Evolutionary conservation across 352 stramenopile genomes (phyloP), one percentile per base, ranked within the genome.

Genomic region (Thalassiosira exigua): DNA sequence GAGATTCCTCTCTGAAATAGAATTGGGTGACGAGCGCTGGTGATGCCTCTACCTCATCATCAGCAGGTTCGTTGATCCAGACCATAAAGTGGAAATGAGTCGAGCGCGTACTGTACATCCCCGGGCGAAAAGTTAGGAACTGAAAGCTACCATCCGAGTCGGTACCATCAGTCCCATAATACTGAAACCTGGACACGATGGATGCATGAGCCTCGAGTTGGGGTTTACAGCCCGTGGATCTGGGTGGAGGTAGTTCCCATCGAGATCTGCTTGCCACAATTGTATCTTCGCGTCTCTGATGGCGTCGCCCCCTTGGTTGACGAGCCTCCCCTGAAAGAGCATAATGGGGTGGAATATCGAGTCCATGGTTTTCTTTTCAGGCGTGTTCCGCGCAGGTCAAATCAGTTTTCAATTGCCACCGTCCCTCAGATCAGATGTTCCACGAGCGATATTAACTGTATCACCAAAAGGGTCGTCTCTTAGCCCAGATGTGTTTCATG

Each of bases 41-140:
- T n/a, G 7, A 4, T 36, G 32, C 17, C 19, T n/a, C 62, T 1
- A 24, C 61, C 39, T 39, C 53, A 1, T 29, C 36, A 32, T 30
- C 32, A 41, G 53, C 52, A 30, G 33, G 41, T 21, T 69, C 59
- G 2, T 41, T 27, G n/a, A 58, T 44, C 65, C 65, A 74, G 26
- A 74, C 65, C 65, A 65, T 74, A 17, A 74, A 65, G 39, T 74
- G 65, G 48, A 67, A 74, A 26, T 74, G 65, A 0, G 65, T 51
- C 3, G 65, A 52, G 39, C 65, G 30, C 1, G 14, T 30, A 2
- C 51, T 12, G 61, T 74, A 74, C 26, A 58, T 52, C 1, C 65
- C 52, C 9, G 65, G 65, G n/a, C 64, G 54, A 42, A 66, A 74
- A 4, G 65, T 67, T 30, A 74, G 21, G 33, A 74, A 74, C 12